Base-by-base conservation (phyloP, 2,329 filamentous ascomycete genomes). In the Thielaviopsis euricoi region DNA sequence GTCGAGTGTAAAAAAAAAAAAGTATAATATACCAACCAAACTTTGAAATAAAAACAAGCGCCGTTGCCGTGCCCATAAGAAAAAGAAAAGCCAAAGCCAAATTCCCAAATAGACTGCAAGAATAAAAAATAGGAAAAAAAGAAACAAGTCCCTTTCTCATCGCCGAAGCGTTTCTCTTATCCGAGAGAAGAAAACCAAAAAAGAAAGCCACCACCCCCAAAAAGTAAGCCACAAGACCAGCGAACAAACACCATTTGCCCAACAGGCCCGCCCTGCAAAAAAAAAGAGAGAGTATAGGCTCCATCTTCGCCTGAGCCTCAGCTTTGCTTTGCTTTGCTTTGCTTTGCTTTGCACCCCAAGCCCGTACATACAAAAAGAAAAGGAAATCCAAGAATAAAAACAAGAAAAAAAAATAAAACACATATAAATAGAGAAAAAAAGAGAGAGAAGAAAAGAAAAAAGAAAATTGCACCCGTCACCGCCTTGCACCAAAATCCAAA, bases 141-240 rank as follows among this genome's bases (percentile, higher is more conserved):
- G 48, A 46, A 52, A 46, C 13, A 55, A n/a, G n/a, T n/a, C n/a
- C n/a, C n/a, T n/a, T n/a, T n/a, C n/a, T n/a, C n/a, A n/a, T n/a
- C n/a, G n/a, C n/a, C n/a, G n/a, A n/a, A n/a, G n/a, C n/a, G n/a
- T n/a, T n/a, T n/a, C n/a, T n/a, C n/a, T n/a, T n/a, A n/a, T n/a
- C n/a, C n/a, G 9, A 55, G n/a, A 25, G 46, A 50, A 12, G 23
- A 22, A 57, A 46, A 53, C 56, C 49, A 59, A 49, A 49, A 52
- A 61, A n/a, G 58, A 56, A 26, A 56, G 37, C 49, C 40, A 52
- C 53, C 37, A 17, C 58, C 53, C 58, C 40, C 53, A 60, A 58
- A 51, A 49, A 49, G 9, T 49, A 7, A 49, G 17, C 17, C 6
- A 49, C 46, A n/a, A n/a, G 21, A 49, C 46, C 46, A 49, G 21